phyloP scores from a whole-genome alignment of 2,329 filamentous ascomycete genomes.

The Thelonectria blattea region DNA sequence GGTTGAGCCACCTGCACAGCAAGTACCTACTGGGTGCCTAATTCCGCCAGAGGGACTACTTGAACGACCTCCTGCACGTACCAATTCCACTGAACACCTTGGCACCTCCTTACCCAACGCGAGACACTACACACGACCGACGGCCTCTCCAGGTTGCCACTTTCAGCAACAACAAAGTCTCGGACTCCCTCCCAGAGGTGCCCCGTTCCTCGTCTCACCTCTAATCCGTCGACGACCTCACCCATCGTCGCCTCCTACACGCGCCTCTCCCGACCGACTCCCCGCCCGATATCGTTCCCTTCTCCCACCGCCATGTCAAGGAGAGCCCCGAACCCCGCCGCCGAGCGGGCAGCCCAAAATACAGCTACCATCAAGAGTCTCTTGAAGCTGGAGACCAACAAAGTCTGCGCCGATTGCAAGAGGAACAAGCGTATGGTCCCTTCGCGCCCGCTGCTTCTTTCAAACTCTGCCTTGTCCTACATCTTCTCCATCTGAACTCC shows the following conservation, averaged over 20 bases:
- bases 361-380: conserved; percentile 92
- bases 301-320: conserved; percentile 69
- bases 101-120: conserved; percentile 37
- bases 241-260: neutral
- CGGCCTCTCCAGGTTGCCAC: conserved; percentile 33
- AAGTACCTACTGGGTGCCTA: conserved; percentile 8
- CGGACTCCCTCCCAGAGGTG: conserved; percentile 14
- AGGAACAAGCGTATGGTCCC: conserved; percentile 85
- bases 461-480: neutral
- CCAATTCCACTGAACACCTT: conserved; percentile 35
- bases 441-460: neutral
- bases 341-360: conserved; percentile 91
- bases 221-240: conserved; percentile 5
- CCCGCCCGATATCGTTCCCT: neutral
- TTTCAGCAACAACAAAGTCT: conserved; percentile 25
- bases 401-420: conserved; percentile 98
- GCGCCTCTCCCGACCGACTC: conserved; percentile 1
- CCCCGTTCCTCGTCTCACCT: neutral
- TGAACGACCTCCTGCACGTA: conserved; percentile 9
- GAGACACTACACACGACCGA: conserved; percentile 20
- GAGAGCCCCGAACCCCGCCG: conserved; percentile 76
- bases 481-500: neutral
- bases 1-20: neutral
- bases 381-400: conserved; percentile 93
- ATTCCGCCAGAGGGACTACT: conserved; percentile 32